A percentile compares a stretch with the other conserved stretches of the same genome.
Evolutionary conservation across 257 asterid genomes (phyloP).

Genomic region (Solanum lycopersicoides): DNA sequence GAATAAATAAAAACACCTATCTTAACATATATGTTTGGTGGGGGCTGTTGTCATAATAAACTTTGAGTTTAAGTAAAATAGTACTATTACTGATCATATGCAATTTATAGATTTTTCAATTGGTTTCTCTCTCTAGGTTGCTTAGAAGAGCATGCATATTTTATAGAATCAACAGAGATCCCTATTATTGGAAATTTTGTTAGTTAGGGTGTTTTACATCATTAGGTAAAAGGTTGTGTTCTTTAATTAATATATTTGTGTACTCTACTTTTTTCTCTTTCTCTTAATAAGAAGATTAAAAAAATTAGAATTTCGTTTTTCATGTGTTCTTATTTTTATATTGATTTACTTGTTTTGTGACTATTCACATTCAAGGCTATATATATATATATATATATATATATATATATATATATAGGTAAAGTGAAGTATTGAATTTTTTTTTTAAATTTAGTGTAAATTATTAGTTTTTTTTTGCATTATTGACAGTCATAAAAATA

Average conservation of each 20-base stretch:
- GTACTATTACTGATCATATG: background rate
- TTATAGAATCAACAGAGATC: constrained; percentile 18
- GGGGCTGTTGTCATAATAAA: constrained; percentile 25
- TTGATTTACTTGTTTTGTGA: too few relatives aligned
- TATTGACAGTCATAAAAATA: too few relatives aligned
- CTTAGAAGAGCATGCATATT: constrained; percentile 40
- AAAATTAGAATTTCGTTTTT: constrained; percentile 14
- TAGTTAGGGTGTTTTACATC: constrained; percentile 63
- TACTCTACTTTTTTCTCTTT: constrained; percentile 5
- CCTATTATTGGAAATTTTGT: constrained; percentile 40
- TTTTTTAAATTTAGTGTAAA: too few relatives aligned
- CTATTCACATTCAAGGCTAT: too few relatives aligned
- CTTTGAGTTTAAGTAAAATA: constrained; percentile 54
- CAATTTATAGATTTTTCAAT: background rate
- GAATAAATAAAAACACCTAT: constrained; percentile 10
- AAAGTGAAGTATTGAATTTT: too few relatives aligned
- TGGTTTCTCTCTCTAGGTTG: constrained; percentile 6
- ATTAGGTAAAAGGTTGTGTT: constrained; percentile 71
- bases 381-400: too few relatives aligned
- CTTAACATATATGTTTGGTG: constrained; percentile 33
- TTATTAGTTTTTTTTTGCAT: too few relatives aligned
- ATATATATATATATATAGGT: too few relatives aligned
- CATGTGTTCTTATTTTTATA: background rate
- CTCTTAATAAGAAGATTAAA: constrained; percentile 7
- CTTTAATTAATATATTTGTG: constrained; percentile 6